Conservation (phyloP, 176 grass and related monocot species). For the Alopecurus myosuroides region DNA sequence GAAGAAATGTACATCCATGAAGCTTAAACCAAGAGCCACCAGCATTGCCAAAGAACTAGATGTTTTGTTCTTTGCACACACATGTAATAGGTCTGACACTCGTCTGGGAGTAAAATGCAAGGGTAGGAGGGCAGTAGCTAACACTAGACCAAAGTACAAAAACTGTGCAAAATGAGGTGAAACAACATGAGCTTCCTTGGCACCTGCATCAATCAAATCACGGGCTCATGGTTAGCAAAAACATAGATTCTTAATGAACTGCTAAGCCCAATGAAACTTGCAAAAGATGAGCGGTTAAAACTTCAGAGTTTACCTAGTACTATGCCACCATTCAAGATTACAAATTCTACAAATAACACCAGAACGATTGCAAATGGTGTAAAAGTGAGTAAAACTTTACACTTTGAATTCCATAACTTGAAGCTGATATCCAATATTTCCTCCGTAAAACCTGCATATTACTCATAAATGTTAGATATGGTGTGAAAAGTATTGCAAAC, state of each 20-base stretch:
- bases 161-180: conserved; percentile 86
- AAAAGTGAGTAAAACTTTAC: conserved; percentile 54
- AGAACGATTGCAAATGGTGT: conserved; percentile 58
- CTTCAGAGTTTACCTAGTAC: conserved; percentile 65
- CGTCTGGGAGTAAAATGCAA: conserved; percentile 60
- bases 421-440: conserved; percentile 42
- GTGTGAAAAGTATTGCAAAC: not conserved
- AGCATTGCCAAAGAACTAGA: conserved; percentile 39
- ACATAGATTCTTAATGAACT: conserved; percentile 2
- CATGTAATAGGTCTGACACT: conserved; percentile 32
- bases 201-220: conserved; percentile 59
- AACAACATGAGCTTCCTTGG: conserved; percentile 91
- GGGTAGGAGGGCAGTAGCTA: conserved; percentile 51
- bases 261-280: conserved; percentile 1
- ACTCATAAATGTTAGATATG: conserved; percentile 3
- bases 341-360: conserved; percentile 52
- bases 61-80: conserved; percentile 45
- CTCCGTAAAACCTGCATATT: conserved; percentile 51
- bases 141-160: conserved; percentile 72
- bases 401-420: conserved; percentile 66
- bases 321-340: conserved; percentile 85
- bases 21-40: conserved; percentile 43
- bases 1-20: conserved; percentile 54
- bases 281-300: conserved; percentile 6
- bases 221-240: not conserved